Evolutionary conservation across 2,329 filamentous ascomycete genomes (phyloP), one percentile per base, ranked within the genome.

Genomic region (Acephala macrosclerotiorum): DNA sequence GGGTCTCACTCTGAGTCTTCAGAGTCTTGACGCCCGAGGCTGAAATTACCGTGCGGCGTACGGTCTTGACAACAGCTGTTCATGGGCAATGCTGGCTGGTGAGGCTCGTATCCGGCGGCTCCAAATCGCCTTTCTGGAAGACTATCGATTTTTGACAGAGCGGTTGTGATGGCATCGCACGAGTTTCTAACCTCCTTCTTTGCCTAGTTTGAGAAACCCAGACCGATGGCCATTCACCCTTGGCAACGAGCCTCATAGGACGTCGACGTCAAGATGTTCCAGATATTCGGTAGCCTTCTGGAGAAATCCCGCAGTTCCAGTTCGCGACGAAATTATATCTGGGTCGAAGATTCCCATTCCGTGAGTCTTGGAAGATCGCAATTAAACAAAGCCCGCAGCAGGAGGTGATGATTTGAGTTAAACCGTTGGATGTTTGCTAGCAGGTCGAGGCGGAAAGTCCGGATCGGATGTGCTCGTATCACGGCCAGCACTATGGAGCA

Each of bases 391-490:
- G 12, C 26, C 22, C 9, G 25, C 22, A 36, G 20, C 25, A 56
- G 20, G 42, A 35, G 36, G 47, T 38, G 11, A 36, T n/a, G 35
- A 1, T 36, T 56, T 47, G 33, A 26, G 12, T 16, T 42, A 16
- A 16, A 45, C 14, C 42, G 35, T 18, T 55, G 38, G 35, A 33
- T 35, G 45, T 5, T 20, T 40, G 18, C n/a, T n/a, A 18, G n/a
- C 16, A 45, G 45, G n/a, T 35, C 53, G 60, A 56, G 25, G 38
- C 42, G 51, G 60, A 56, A 62, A 25, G 60, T 5, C 38, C 29
- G 60, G 60, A 58, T 47, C 11, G n/a, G 53, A 51, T 61, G 26
- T 26, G 6, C 51, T 62, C 51, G 51, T 49, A 57, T 62, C 26
- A 16, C 16, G 25, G 35, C 38, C 22, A 53, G 60, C 47, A 38